Conservation (phyloP, 352 stramenopile species). For the Phytopythium kandeliae region DNA sequence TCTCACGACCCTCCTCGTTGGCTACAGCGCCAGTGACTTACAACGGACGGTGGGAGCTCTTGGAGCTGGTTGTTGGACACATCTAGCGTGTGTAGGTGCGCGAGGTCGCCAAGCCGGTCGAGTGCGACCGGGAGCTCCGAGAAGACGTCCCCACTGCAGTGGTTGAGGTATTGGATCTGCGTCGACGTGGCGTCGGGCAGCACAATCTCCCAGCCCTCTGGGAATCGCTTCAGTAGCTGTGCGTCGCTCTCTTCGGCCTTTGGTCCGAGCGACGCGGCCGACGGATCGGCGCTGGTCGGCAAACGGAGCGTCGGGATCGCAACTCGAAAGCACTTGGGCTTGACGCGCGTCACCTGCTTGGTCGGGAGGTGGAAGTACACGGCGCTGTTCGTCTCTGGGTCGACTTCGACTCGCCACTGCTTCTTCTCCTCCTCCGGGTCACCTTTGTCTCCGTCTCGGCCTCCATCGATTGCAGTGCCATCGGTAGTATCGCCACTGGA, state of each 20-base stretch:
- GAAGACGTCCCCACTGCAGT: conserved; percentile 28
- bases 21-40: conserved; percentile 12
- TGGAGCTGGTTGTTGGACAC: conserved; percentile 59
- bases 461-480: conserved; percentile 9
- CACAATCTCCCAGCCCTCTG: conserved; percentile 47
- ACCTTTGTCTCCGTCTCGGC: conserved; percentile 4
- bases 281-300: conserved; percentile 2
- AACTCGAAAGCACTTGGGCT: conserved; percentile 48
- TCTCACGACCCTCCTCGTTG: neutral
- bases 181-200: conserved; percentile 24
- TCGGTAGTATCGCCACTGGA: neutral
- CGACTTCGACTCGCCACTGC: conserved; percentile 49
- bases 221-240: conserved; percentile 17
- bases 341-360: conserved; percentile 45
- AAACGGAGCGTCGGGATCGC: conserved; percentile 39
- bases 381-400: conserved; percentile 32
- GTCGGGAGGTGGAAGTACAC: conserved; percentile 53
- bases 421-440: conserved; percentile 28
- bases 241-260: conserved; percentile 7
- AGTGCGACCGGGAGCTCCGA: conserved; percentile 34
- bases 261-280: neutral
- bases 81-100: conserved; percentile 32
- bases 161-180: conserved; percentile 41
- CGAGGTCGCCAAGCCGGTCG: conserved; percentile 42
- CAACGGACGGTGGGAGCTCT: conserved; percentile 57